Percentiles rank a stretch among this genome's conserved stretches.
Conservation (phyloP, 495 filamentous ascomycete genomes). For the Terfezia claveryi region DNA sequence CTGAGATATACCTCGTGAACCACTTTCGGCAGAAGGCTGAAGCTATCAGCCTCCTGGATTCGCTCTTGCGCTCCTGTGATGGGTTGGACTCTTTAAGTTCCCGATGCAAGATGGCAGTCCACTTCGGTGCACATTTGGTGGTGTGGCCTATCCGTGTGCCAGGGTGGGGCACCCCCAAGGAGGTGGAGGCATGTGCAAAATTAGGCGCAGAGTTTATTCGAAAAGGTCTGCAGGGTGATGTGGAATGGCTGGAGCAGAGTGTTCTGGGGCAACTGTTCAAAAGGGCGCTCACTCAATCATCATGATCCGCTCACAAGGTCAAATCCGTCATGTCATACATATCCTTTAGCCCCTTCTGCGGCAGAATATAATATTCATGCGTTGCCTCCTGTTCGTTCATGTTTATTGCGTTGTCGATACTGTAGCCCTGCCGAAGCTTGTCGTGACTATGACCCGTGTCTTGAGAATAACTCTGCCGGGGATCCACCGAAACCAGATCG, state of each 20-base stretch:
- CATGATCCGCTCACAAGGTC: too few species aligned
- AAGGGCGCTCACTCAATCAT: too few species aligned
- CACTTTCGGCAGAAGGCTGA: neutral
- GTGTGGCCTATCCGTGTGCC: neutral
- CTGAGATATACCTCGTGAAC: neutral
- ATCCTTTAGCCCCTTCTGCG: too few species aligned
- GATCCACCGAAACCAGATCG: too few species aligned
- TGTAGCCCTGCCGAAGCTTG: too few species aligned
- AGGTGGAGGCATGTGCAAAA: neutral
- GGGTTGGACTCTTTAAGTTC: neutral
- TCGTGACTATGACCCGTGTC: too few species aligned
- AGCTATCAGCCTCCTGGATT: neutral
- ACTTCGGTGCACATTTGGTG: neutral
- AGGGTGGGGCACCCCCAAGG: neutral
- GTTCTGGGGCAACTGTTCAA: neutral
- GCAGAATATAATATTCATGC: too few species aligned
- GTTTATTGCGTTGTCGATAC: too few species aligned
- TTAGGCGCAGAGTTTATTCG: neutral
- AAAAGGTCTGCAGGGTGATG: neutral
- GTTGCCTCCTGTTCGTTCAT: too few species aligned
- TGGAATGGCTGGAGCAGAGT: neutral
- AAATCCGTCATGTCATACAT: too few species aligned
- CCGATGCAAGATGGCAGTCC: neutral
- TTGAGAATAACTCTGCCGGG: too few species aligned
- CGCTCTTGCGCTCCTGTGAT: neutral